A percentile compares a stretch with the other conserved stretches of the same genome.
phyloP scores from a whole-genome alignment of 2,329 filamentous ascomycete genomes.

The Ophiocordyceps sinensis region DNA sequence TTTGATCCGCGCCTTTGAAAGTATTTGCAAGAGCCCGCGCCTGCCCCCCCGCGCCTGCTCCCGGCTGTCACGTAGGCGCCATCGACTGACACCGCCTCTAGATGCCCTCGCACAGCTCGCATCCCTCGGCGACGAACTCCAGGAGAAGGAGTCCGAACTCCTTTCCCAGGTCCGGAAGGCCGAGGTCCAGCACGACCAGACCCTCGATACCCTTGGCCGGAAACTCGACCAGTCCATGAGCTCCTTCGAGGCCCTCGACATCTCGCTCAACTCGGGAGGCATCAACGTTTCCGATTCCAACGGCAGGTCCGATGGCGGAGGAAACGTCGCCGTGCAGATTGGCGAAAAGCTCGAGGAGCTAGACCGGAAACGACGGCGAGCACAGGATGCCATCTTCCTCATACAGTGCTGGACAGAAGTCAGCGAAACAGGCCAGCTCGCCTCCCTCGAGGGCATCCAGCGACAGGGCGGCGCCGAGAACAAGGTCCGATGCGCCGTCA shows the following conservation, averaged over 20 bases:
- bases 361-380: constrained; percentile 78
- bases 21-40: constrained; percentile 20
- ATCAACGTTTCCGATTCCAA: constrained; percentile 17
- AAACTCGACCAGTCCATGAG: constrained; percentile 88
- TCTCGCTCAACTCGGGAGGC: constrained; percentile 54
- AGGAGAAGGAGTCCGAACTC: constrained; percentile 81
- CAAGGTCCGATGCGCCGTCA: constrained; percentile 86
- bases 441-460: constrained; percentile 77
- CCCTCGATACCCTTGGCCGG: constrained; percentile 70
- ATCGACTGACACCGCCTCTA: constrained; percentile 12
- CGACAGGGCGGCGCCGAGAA: constrained; percentile 75
- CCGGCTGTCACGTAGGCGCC: background rate
- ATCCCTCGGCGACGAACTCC: constrained; percentile 66
- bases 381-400: constrained; percentile 85
- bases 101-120: constrained; percentile 54
- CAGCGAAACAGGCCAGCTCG: constrained; percentile 74
- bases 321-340: constrained; percentile 87
- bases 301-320: constrained; percentile 41
- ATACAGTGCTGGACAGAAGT: constrained; percentile 97
- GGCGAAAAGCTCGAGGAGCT: constrained; percentile 88
- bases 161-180: constrained; percentile 80
- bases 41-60: background rate
- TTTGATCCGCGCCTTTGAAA: constrained; percentile 87
- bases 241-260: constrained; percentile 81
- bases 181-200: constrained; percentile 83